phyloP scores from a whole-genome alignment of 2,329 filamentous ascomycete species.

The Camillea tinctor region DNA sequence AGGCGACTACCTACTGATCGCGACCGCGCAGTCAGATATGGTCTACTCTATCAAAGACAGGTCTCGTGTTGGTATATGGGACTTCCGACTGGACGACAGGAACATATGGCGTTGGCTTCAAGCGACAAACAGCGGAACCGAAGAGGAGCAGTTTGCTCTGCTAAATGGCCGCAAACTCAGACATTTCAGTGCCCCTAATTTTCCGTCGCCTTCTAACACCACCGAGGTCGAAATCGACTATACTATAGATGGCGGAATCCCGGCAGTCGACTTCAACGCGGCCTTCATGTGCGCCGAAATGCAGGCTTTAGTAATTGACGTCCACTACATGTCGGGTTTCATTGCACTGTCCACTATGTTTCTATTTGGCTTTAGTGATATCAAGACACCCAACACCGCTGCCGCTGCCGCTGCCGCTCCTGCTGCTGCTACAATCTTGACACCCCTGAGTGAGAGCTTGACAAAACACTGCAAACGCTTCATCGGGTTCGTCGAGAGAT shows the following conservation, averaged over 20 bases:
- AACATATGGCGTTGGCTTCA: conserved; percentile 11
- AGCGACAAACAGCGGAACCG: background rate
- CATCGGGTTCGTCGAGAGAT: conserved; percentile 9
- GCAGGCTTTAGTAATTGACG: conserved; percentile 5
- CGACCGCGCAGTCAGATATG: conserved; percentile 2
- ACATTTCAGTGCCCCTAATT: background rate
- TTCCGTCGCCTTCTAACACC: conserved; percentile 1
- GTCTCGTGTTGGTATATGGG: conserved; percentile 1
- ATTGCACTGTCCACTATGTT: conserved; percentile 9
- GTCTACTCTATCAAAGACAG: conserved; percentile 4
- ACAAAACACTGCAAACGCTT: conserved; percentile 11
- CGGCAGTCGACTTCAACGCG: background rate
- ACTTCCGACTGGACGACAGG: conserved; percentile 3
- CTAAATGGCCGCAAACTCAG: conserved; percentile 3
- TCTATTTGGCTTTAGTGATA: conserved; percentile 4
- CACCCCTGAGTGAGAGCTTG: background rate
- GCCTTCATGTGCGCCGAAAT: conserved; percentile 3
- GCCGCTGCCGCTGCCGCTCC: background rate
- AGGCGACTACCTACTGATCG: conserved; percentile 12
- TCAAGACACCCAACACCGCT: background rate
- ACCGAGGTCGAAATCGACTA: conserved; percentile 1
- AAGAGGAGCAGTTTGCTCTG: conserved; percentile 3
- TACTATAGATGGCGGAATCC: background rate
- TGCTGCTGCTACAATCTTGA: background rate
- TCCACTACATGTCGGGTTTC: conserved; percentile 4